phyloP scores from a whole-genome alignment of 2,329 filamentous ascomycete species.

The Anthostomella pinea region DNA sequence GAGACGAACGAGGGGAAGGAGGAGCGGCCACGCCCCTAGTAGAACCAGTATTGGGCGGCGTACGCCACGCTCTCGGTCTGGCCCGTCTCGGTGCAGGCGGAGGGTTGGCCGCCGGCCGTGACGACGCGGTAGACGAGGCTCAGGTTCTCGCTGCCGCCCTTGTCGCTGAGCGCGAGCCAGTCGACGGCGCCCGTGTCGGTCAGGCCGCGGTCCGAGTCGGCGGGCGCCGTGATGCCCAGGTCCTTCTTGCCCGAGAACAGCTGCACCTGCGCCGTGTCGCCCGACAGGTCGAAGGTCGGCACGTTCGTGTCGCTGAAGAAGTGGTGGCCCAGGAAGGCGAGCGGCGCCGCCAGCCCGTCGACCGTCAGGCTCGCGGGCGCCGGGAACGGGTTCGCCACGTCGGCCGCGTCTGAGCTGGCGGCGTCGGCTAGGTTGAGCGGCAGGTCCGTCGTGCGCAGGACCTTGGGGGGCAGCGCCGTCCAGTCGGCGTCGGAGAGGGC shows the following conservation, averaged over 20 bases:
- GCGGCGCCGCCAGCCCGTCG: slow-evolving; percentile 24
- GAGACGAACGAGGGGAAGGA: not conserved
- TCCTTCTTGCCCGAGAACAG: slow-evolving; percentile 48
- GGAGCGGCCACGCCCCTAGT: slow-evolving; percentile 16
- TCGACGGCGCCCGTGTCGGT: slow-evolving; percentile 50
- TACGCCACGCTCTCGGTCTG: slow-evolving; percentile 52
- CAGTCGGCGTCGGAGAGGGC: slow-evolving; percentile 41
- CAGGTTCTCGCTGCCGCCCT: slow-evolving; percentile 37
- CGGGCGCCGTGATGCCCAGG: slow-evolving; percentile 50
- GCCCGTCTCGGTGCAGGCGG: slow-evolving; percentile 40
- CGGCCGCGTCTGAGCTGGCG: slow-evolving; percentile 36
- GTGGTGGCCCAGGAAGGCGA: slow-evolving; percentile 60
- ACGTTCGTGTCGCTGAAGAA: slow-evolving; percentile 56
- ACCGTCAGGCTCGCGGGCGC: slow-evolving; percentile 42
- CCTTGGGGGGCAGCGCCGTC: slow-evolving; percentile 37
- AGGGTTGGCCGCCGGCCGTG: slow-evolving; percentile 49
- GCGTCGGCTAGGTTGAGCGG: slow-evolving; percentile 46
- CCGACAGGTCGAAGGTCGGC: slow-evolving; percentile 59
- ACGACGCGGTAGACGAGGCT: slow-evolving; percentile 51
- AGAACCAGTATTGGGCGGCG: slow-evolving; percentile 59
- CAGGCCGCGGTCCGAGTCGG: slow-evolving; percentile 42
- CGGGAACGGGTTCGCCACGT: slow-evolving; percentile 30
- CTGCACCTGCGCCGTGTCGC: slow-evolving; percentile 35
- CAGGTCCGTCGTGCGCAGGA: slow-evolving; percentile 40
- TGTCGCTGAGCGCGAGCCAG: slow-evolving; percentile 50